Percentiles rank a stretch among this genome's conserved stretches.
Evolutionary conservation across 1,284 basidiomycete species (phyloP).

Genomic region (Moesziomyces antarcticus): DNA sequence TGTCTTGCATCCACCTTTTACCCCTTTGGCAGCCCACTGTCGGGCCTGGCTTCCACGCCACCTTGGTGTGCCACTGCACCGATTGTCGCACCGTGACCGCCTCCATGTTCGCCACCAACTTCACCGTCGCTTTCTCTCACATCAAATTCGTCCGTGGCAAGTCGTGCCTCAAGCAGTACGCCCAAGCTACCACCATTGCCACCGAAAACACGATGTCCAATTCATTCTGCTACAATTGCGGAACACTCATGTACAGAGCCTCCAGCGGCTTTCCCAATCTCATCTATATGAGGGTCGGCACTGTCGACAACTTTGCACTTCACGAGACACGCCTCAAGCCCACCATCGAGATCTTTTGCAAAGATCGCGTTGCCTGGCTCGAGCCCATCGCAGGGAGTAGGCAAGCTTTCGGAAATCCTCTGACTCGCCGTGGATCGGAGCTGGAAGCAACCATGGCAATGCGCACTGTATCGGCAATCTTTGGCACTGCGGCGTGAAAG

Average conservation of each 20-base stretch:
- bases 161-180: conserved; percentile 56
- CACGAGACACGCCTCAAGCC: conserved; percentile 65
- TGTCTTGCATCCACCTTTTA: too few species aligned
- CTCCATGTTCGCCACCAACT: conserved; percentile 67
- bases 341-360: conserved; percentile 58
- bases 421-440: too few species aligned
- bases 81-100: conserved; percentile 68
- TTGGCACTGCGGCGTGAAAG: too few species aligned
- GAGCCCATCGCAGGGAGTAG: conserved; percentile 30
- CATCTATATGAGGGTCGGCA: conserved; percentile 62
- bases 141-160: conserved; percentile 62
- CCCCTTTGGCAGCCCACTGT: conserved; percentile 48
- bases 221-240: conserved; percentile 67
- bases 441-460: too few species aligned
- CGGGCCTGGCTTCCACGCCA: conserved; percentile 58
- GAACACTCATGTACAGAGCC: conserved; percentile 66
- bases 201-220: conserved; percentile 65
- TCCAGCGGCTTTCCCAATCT: conserved; percentile 45
- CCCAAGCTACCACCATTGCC: conserved; percentile 51
- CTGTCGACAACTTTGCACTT: conserved; percentile 66
- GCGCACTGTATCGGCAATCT: too few species aligned
- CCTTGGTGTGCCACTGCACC: conserved; percentile 67
- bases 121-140: conserved; percentile 57
- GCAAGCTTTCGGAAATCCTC: background rate
- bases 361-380: conserved; percentile 63